Evolutionary conservation across 2,329 filamentous ascomycete genomes (phyloP).

Genomic region (Fusarium sp.): DNA sequence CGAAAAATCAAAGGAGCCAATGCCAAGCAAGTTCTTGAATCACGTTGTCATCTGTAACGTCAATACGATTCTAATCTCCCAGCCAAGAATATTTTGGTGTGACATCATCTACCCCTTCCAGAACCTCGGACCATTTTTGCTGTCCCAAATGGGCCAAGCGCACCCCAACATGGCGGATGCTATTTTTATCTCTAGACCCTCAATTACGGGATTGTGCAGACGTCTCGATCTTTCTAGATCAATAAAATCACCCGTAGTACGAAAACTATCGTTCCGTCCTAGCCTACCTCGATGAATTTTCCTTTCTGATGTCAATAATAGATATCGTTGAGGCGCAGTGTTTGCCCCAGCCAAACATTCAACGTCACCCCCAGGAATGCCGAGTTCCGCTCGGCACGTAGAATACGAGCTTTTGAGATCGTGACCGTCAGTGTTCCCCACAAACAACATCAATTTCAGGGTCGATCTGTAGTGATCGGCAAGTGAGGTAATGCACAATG

Average conservation of each 20-base stretch:
- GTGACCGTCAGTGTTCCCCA: conserved; percentile 28
- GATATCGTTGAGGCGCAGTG: not conserved
- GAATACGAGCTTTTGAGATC: conserved; percentile 34
- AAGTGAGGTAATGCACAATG: not conserved
- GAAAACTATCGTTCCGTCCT: not conserved
- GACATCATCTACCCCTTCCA: conserved; percentile 4
- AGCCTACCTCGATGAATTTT: not conserved
- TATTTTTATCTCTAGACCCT: conserved; percentile 12
- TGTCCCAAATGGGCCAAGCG: too few species aligned
- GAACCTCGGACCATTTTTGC: not conserved
- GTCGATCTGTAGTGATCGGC: conserved; percentile 22
- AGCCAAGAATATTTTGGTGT: not conserved
- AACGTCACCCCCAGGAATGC: not conserved
- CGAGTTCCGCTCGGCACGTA: conserved; percentile 23
- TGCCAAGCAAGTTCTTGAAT: too few species aligned
- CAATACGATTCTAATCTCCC: not conserved
- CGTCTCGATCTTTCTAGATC: not conserved
- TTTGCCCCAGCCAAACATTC: not conserved
- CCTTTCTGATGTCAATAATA: too few species aligned
- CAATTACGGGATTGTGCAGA: not conserved
- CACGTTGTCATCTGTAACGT: not conserved
- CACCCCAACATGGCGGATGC: not conserved
- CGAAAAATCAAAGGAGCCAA: too few species aligned
- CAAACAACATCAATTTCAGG: not conserved
- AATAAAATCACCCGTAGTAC: not conserved